Evolutionary conservation across 192 early-diverging fungal genomes (phyloP).

Genomic region (Chytriomyces sp.): DNA sequence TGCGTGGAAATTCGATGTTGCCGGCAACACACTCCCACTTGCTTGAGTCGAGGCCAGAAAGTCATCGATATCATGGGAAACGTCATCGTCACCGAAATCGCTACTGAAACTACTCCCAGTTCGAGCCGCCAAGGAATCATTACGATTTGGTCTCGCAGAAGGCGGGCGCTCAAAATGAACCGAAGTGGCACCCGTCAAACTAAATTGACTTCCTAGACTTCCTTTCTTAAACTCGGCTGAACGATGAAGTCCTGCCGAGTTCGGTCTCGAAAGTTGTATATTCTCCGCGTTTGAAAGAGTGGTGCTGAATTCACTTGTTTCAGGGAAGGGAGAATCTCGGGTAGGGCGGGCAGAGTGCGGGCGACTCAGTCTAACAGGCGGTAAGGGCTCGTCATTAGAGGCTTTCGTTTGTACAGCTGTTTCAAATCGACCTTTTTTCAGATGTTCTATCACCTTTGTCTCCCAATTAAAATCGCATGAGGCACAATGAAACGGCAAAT

Average conservation of each 20-base stretch:
- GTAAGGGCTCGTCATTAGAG: not conserved
- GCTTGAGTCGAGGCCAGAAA: not conserved
- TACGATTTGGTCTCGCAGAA: constrained; percentile 16
- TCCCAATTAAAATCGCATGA: too few relatives aligned
- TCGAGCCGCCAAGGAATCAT: not conserved
- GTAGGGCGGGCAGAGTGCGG: constrained; percentile 56
- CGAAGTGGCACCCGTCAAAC: not conserved
- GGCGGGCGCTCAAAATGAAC: constrained; percentile 16
- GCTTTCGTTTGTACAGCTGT: not conserved
- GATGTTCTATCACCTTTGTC: too few relatives aligned
- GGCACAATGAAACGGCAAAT: not conserved
- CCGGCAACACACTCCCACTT: not conserved
- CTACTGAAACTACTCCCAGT: not conserved
- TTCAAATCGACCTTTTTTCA: too few relatives aligned
- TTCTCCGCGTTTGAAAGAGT: not conserved
- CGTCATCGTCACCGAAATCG: constrained; percentile 5
- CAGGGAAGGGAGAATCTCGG: constrained; percentile 46
- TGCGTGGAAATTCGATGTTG: not conserved
- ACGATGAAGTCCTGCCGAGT: constrained; percentile 9
- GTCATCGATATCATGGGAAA: not conserved
- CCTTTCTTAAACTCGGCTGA: not conserved
- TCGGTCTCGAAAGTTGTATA: not conserved
- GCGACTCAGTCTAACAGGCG: constrained; percentile 16
- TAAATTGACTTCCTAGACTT: constrained; percentile 11
- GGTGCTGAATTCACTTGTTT: constrained; percentile 42